Evolutionary conservation across 2,329 filamentous ascomycete genomes (phyloP).

Genomic region (Cladosporium colombiae): DNA sequence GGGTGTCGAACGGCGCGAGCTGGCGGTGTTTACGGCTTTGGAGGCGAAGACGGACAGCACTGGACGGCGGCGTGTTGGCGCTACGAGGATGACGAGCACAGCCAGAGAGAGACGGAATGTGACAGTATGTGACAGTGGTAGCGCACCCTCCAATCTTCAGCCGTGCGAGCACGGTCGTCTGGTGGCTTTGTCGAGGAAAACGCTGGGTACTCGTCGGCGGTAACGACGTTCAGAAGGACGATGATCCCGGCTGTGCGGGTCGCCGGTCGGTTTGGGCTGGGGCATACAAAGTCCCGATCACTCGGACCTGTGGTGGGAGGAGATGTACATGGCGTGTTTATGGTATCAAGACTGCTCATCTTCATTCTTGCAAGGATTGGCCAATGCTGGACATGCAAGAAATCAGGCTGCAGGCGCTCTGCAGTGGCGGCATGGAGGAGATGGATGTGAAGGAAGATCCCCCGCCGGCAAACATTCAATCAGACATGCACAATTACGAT

Average conservation of each 20-base stretch:
- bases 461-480: background rate
- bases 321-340: background rate
- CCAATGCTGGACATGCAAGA: background rate
- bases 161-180: constrained; percentile 13
- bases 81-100: background rate
- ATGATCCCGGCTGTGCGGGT: background rate
- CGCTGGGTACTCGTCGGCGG: constrained; percentile 10
- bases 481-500: background rate
- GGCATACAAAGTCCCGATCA: background rate
- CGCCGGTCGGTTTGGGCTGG: constrained; percentile 5
- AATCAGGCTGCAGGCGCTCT: background rate
- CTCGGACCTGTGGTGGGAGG: background rate
- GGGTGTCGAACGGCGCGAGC: background rate
- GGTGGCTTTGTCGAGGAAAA: constrained; percentile 2
- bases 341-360: background rate
- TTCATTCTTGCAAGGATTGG: background rate
- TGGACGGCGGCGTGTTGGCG: background rate
- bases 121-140: background rate
- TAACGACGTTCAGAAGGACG: constrained; percentile 8
- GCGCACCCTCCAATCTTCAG: constrained; percentile 16
- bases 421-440: background rate
- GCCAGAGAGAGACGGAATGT: background rate
- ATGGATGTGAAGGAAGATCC: constrained; percentile 3
- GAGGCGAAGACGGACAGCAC: background rate
- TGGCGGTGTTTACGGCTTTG: constrained; percentile 1